Evolutionary conservation across 108 stramenopile species (phyloP).

Genomic region (Conticribra weissflogii): DNA sequence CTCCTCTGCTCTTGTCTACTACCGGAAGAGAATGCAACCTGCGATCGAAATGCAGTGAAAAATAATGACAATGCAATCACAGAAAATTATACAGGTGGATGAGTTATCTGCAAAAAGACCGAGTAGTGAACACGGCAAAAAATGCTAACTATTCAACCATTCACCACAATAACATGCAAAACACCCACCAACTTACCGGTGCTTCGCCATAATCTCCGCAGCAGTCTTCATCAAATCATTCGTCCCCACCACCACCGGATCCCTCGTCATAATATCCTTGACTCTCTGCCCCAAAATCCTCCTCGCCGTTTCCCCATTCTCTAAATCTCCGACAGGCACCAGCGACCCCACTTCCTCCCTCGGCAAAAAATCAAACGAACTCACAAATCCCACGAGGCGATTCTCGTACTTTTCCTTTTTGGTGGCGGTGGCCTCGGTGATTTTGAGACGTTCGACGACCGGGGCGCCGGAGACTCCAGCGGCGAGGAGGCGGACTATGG

Average conservation of each 20-base stretch:
- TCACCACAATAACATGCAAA: not conserved
- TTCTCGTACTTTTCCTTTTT: conserved; percentile 18
- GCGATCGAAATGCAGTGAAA: not conserved
- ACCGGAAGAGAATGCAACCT: conserved; percentile 42
- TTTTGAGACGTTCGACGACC: conserved; percentile 42
- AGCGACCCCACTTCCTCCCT: conserved; percentile 42
- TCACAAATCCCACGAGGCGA: conserved; percentile 43
- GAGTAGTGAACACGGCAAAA: not conserved
- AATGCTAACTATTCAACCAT: not conserved
- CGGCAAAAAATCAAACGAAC: conserved; percentile 48
- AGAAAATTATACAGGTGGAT: not conserved
- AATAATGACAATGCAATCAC: not conserved
- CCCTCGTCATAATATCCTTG: conserved; percentile 38
- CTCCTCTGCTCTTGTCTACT: conserved; percentile 39
- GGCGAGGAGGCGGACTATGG: conserved; percentile 31
- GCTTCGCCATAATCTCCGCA: conserved; percentile 48
- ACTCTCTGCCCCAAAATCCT: conserved; percentile 47
- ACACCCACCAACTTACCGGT: conserved; percentile 12
- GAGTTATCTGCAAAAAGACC: not conserved
- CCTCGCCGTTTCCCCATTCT: conserved; percentile 44
- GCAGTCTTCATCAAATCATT: conserved; percentile 53
- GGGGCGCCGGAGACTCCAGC: conserved; percentile 50
- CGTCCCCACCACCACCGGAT: conserved; percentile 38
- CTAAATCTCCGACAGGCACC: conserved; percentile 36
- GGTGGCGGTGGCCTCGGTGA: conserved; percentile 1